Evolutionary conservation across 768 basidiomycete genomes (phyloP).

Genomic region (Podaxis sp.): DNA sequence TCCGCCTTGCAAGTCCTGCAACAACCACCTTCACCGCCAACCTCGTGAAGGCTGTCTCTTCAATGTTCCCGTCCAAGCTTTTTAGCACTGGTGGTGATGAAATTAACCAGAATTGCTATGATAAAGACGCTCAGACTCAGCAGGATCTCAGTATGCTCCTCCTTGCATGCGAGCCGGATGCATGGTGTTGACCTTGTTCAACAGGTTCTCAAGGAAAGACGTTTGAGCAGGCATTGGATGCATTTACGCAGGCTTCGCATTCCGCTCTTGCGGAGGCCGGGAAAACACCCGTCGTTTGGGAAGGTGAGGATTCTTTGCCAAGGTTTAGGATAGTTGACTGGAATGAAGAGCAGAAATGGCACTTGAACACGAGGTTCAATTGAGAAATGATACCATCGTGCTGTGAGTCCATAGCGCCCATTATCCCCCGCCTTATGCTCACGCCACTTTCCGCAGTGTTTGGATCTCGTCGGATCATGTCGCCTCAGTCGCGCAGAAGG

Average conservation of each 20-base stretch:
- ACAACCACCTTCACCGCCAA: constrained; percentile 57
- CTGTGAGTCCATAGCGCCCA: constrained; percentile 36
- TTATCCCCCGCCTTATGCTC: neutral
- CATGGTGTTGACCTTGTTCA: neutral
- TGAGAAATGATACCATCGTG: constrained; percentile 46
- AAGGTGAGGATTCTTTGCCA: constrained; percentile 35
- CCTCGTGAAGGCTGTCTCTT: constrained; percentile 49
- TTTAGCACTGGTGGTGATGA: constrained; percentile 86
- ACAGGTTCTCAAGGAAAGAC: constrained; percentile 39
- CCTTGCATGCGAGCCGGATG: neutral
- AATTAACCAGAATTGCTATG: constrained; percentile 64
- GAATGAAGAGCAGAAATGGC: constrained; percentile 55
- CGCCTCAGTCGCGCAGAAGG: constrained; percentile 49
- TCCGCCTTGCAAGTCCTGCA: constrained; percentile 59
- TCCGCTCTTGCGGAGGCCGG: constrained; percentile 42
- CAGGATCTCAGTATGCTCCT: constrained; percentile 38
- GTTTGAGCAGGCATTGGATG: constrained; percentile 56
- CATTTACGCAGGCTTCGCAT: constrained; percentile 59
- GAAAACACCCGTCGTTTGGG: constrained; percentile 81
- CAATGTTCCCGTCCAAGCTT: constrained; percentile 47
- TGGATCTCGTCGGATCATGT: constrained; percentile 69
- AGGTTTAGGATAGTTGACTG: neutral
- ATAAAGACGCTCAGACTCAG: constrained; percentile 55
- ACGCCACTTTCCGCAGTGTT: constrained; percentile 35
- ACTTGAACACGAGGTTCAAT: constrained; percentile 41